Evolutionary conservation across 2,329 filamentous ascomycete genomes (phyloP), one percentile per base, ranked within the genome.

Genomic region (Paecilomyces sp.): DNA sequence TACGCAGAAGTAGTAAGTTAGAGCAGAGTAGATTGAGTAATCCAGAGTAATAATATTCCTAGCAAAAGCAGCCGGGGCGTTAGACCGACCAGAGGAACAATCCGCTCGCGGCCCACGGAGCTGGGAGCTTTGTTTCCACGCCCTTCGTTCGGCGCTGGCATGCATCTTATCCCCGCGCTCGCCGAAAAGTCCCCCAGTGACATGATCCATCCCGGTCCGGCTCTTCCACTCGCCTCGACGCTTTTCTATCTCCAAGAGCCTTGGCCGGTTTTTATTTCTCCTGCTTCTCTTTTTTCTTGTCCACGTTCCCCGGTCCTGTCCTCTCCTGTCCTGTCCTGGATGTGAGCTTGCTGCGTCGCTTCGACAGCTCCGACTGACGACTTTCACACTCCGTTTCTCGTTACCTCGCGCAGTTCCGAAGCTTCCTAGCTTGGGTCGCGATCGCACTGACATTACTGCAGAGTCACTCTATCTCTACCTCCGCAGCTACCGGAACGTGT

Each of bases 81-180:
- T 41, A 6, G 15, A 33, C 31, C 31, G 31, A 33, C 31, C 31
- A 33, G 9, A 33, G 36, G 4, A 41, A n/a, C n/a, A 53, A 53
- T 8, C 51, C 51, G 51, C 51, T 28, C 50, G 28, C 51, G 51
- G 51, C 51, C 50, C 51, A 53, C 51, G 51, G 51, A 53, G 51
- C 51, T 53, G 51, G 51, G 28, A 30, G 51, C 24, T 53, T 66
- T 70, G 58, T 66, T 70, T 64, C 68, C 68, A 71, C 69, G 69
- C 67, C 65, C 63, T 60, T 28, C 25, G 3, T 28, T 64, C 62
- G 63, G 66, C 61, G 57, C 56, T 63, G 22, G 22, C 22, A 22
- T 22, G 56, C 60, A 58, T 59, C 58, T 67, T 70, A 71, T 70
- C 66, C 67, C 70, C 70, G 67, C 64, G 64, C 54, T 58, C 51